A percentile compares a stretch with the other conserved stretches of the same genome.
Conservation (phyloP, 352 stramenopile species). For the Phytophthora cryptogea region DNA sequence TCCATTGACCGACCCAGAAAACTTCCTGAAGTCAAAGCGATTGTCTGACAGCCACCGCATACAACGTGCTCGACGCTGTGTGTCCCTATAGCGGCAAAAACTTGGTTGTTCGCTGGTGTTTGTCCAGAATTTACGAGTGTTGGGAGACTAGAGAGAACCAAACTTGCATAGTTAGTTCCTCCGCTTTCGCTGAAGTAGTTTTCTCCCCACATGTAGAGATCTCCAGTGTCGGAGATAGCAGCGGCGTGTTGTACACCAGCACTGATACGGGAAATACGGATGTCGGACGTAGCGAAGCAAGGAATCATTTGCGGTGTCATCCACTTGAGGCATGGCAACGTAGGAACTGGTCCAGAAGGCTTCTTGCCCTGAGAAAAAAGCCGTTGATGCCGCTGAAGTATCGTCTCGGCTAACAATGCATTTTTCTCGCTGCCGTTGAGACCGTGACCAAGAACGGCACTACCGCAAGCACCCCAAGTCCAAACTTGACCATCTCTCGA, state of each 20-base stretch:
- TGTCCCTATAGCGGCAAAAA: constrained; percentile 22
- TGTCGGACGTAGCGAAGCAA: constrained; percentile 40
- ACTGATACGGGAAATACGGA: constrained; percentile 59
- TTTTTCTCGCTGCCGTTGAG: constrained; percentile 26
- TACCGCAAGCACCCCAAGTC: constrained; percentile 75
- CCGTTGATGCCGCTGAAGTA: constrained; percentile 49
- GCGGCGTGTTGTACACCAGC: constrained; percentile 89
- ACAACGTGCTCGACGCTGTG: constrained; percentile 50
- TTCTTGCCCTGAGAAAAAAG: constrained; percentile 28
- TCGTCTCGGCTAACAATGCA: constrained; percentile 36
- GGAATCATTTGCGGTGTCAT: constrained; percentile 52
- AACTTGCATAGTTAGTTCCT: constrained; percentile 1
- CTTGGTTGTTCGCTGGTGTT: neutral
- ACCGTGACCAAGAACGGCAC: constrained; percentile 66
- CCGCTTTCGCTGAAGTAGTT: neutral
- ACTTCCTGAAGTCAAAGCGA: constrained; percentile 54
- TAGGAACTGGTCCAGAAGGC: neutral
- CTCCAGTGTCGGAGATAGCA: constrained; percentile 83
- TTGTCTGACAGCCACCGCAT: constrained; percentile 50
- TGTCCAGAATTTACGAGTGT: constrained; percentile 34
- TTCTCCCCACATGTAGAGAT: constrained; percentile 92
- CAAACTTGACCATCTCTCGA: constrained; percentile 68
- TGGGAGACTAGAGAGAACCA: constrained; percentile 24
- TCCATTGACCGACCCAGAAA: constrained; percentile 55
- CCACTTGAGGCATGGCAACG: constrained; percentile 40